Conservation (phyloP, 495 filamentous ascomycete species). For the Neurospora africana region DNA sequence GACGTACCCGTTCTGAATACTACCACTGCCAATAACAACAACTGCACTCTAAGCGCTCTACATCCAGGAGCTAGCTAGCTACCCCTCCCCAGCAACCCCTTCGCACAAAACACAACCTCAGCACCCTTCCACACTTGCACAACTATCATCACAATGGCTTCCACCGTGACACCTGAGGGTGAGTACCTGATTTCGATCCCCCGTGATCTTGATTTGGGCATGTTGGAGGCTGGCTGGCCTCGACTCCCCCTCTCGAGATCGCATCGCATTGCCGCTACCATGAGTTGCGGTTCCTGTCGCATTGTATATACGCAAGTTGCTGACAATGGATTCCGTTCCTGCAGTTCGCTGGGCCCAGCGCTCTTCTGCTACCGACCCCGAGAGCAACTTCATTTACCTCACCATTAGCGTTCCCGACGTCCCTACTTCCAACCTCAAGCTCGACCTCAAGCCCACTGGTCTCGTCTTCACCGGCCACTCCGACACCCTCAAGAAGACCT, state of each 20-base stretch:
- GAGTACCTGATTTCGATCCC: background rate
- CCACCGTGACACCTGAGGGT: conserved; percentile 24
- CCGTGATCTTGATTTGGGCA: background rate
- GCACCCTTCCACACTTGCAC: background rate
- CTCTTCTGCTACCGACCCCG: conserved; percentile 65
- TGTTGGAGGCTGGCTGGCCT: background rate
- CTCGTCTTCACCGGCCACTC: conserved; percentile 75
- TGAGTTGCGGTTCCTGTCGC: background rate
- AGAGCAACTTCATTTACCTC: conserved; percentile 87
- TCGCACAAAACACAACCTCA: background rate
- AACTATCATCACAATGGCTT: conserved; percentile 13
- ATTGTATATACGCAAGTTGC: background rate
- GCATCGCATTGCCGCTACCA: background rate
- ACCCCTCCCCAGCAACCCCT: conserved; percentile 12
- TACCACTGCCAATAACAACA: background rate
- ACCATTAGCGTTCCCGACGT: conserved; percentile 83
- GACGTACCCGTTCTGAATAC: background rate
- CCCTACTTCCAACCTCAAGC: conserved; percentile 52
- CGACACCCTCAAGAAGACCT: conserved; percentile 67
- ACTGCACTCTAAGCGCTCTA: conserved; percentile 1
- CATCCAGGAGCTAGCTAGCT: conserved; percentile 10
- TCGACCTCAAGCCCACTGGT: conserved; percentile 66
- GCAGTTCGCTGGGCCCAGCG: conserved; percentile 96
- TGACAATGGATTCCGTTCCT: background rate
- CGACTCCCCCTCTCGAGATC: background rate